Conservation (phyloP, 345 rosid genomes). For the Rubroshorea leprosula region DNA sequence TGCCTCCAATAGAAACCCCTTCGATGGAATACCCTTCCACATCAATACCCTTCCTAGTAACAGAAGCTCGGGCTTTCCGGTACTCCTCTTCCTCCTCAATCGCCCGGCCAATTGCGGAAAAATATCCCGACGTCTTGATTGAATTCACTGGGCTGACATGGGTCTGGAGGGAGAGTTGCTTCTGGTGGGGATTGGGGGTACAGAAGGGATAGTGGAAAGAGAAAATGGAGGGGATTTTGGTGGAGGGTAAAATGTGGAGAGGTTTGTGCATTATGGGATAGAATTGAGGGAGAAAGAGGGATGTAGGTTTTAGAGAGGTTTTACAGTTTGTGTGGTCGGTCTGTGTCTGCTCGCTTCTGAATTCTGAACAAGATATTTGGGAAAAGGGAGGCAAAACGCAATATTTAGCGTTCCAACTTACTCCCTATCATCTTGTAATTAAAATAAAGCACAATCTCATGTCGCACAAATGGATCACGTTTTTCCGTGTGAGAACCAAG, state of each 20-base stretch:
- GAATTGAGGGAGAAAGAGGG: not conserved
- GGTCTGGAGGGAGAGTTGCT: slow-evolving; percentile 23
- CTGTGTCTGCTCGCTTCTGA: too few species aligned
- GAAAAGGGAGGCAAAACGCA: too few species aligned
- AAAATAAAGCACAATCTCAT: too few species aligned
- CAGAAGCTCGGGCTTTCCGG: slow-evolving; percentile 80
- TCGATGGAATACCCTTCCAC: slow-evolving; percentile 77
- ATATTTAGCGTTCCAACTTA: too few species aligned
- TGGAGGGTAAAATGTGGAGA: slow-evolving; percentile 31
- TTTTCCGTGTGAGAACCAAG: too few species aligned
- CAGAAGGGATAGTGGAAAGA: slow-evolving; percentile 28
- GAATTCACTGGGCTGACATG: slow-evolving; percentile 26
- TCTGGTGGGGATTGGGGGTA: slow-evolving; percentile 11
- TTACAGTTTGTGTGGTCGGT: not conserved
- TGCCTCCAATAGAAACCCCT: slow-evolving; percentile 82
- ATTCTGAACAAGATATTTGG: too few species aligned
- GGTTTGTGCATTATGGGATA: slow-evolving; percentile 33
- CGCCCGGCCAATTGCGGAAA: slow-evolving; percentile 65
- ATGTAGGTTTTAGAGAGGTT: not conserved
- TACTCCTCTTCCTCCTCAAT: slow-evolving; percentile 88
- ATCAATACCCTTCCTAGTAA: slow-evolving; percentile 57
- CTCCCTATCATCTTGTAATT: too few species aligned
- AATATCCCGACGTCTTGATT: slow-evolving; percentile 39
- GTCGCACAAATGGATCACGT: too few species aligned
- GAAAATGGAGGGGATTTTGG: slow-evolving; percentile 32